Base-by-base conservation (phyloP, 768 basidiomycete species). In the Russula earlei region DNA sequence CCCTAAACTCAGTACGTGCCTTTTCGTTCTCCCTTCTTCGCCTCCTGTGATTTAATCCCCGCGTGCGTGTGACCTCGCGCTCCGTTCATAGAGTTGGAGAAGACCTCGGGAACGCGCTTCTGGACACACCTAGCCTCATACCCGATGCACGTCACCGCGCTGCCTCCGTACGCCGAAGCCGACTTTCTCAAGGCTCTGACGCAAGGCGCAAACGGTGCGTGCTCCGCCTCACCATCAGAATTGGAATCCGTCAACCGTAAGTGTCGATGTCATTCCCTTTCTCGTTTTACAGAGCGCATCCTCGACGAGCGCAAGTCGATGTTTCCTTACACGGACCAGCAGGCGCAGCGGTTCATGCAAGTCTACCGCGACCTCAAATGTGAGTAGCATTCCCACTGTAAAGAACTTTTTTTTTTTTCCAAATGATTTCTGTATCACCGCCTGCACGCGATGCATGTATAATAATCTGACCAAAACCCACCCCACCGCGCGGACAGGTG, bases 291-390 rank as follows among this genome's bases (percentile, higher is more conserved):
- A 56, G 55, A 51, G 43, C 49, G 49, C 29, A 56, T 51, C 19
- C 49, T 46, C n/a, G 49, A 56, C 22, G 49, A 51, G n/a, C 43
- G 49, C 27, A 51, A 56, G 43, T 51, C 55, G 17, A 56, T 40
- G 55, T 46, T 56, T 19, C 49, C 43, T 8, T 51, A 51, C 27
- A 56, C 49, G 8, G 55, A 51, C 43, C 24, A 56, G 14, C 55
- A 51, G 24, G 49, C 55, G 5, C 55, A 46, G 11, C 49, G 49
- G 17, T 56, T 51, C 55, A 51, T 56, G 49, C 49, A 51, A 17
- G 43, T 51, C 43, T 45, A 51, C 24, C 55, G 43, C 55, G 47
- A 55, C 24, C 54, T 49, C 40, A 49, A 55, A 43, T 49, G 54
- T 55, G n/a, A 42, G 46, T 15, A 10, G 8, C 19, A 10, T 41